Conservation (phyloP, 2,329 filamentous ascomycete species). For the Fusarium lyarnte region DNA sequence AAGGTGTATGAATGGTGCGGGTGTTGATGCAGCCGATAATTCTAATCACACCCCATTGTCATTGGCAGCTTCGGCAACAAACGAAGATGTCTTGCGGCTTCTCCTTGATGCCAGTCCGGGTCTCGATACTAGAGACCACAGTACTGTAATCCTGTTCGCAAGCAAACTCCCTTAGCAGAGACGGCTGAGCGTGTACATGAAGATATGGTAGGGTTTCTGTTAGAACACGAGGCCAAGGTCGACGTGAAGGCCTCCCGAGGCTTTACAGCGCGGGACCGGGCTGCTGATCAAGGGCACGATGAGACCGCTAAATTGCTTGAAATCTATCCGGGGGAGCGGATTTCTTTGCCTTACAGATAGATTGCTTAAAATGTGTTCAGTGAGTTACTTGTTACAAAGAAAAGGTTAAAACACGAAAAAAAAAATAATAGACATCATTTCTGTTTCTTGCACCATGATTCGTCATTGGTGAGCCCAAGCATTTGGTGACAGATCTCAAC, state of each 20-base stretch:
- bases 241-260: accelerated
- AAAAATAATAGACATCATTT: not conserved
- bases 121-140: accelerated
- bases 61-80: not conserved
- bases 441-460: not conserved
- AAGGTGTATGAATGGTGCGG: not conserved
- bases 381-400: not conserved
- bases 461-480: too few species aligned
- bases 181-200: accelerated
- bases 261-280: not conserved
- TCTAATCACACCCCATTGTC: not conserved
- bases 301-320: not conserved
- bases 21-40: not conserved
- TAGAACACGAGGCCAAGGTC: not conserved
- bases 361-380: accelerated
- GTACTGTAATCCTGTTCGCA: too few species aligned
- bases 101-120: not conserved
- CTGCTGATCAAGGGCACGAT: not conserved
- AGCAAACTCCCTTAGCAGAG: not conserved
- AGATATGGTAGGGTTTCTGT: not conserved
- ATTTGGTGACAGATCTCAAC: not conserved
- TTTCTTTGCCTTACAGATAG: not conserved
- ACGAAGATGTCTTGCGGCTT: not conserved
- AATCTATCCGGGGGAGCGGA: not conserved
- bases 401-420: not conserved